phyloP scores from a whole-genome alignment of 169 alveolate genomes.

The Eimeria acervulina region DNA sequence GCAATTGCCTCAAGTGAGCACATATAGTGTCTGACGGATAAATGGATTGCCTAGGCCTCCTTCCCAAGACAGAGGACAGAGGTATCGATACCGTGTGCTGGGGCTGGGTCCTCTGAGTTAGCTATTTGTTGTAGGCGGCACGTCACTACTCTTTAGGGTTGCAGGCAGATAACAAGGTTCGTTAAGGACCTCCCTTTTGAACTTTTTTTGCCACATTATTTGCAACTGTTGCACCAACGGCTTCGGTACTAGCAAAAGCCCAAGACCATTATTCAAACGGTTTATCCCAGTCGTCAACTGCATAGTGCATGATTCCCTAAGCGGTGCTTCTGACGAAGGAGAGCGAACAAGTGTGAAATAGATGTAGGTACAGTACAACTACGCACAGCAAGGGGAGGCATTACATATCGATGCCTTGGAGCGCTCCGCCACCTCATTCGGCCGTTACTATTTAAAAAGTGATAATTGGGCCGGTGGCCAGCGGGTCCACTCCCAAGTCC shows the following conservation, averaged over 20 bases:
- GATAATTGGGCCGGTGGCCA: not conserved
- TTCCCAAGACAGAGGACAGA: not conserved
- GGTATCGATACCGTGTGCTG: not conserved
- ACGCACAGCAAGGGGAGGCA: not conserved
- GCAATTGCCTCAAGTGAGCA: not conserved
- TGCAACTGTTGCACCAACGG: not conserved
- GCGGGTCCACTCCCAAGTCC: not conserved
- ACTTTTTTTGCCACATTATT: not conserved
- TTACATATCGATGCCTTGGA: not conserved
- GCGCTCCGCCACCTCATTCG: not conserved
- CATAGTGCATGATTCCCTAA: not conserved
- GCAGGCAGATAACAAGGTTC: not conserved
- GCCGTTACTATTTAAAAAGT: not conserved
- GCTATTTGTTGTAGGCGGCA: not conserved
- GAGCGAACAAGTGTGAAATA: not conserved
- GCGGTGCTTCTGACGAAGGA: not conserved
- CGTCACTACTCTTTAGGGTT: not conserved
- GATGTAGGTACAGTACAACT: not conserved
- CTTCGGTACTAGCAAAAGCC: not conserved
- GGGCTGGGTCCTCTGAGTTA: not conserved
- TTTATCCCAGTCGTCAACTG: not conserved
- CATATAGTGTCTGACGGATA: not conserved
- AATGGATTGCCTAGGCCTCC: not conserved
- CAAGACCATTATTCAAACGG: not conserved
- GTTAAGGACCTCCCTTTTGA: not conserved